phyloP scores from a whole-genome alignment of 352 stramenopile species.

The Pythium periplocum region DNA sequence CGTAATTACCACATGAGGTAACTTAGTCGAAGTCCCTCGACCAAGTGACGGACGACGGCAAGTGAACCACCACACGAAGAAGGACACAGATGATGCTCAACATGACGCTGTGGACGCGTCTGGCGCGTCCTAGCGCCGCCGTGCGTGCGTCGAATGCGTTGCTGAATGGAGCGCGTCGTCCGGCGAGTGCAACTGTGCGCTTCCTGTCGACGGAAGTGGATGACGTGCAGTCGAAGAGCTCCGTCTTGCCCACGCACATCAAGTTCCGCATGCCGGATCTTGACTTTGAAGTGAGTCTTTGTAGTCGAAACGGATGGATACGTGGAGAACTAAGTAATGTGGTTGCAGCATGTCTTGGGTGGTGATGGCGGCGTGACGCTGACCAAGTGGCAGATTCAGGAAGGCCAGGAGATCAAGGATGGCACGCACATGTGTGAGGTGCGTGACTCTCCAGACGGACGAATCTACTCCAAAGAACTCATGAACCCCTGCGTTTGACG shows the following conservation, averaged over 20 bases:
- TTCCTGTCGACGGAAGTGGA: too few relatives aligned
- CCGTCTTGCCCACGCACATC: slow-evolving; percentile 55
- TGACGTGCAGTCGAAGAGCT: neutral
- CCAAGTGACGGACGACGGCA: too few relatives aligned
- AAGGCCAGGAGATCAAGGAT: slow-evolving; percentile 59
- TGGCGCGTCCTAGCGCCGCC: too few relatives aligned
- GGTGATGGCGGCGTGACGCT: slow-evolving; percentile 49
- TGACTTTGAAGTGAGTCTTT: slow-evolving; percentile 63
- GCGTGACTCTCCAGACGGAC: neutral
- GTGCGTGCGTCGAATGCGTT: too few relatives aligned
- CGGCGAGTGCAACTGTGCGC: too few relatives aligned
- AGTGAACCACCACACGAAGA: too few relatives aligned
- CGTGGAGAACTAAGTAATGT: neutral
- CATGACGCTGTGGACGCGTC: too few relatives aligned
- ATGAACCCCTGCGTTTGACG: neutral
- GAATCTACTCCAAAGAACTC: too few relatives aligned
- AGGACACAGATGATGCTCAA: too few relatives aligned
- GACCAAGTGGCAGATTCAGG: slow-evolving; percentile 68
- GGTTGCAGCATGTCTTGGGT: slow-evolving; percentile 47
- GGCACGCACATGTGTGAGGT: slow-evolving; percentile 78
- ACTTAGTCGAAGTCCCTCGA: too few relatives aligned
- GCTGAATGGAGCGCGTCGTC: too few relatives aligned
- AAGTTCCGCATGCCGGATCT: slow-evolving; percentile 87
- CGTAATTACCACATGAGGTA: too few relatives aligned
- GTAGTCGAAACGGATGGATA: neutral